Percentiles rank a stretch among this genome's conserved stretches.
Conservation (phyloP, 129 eudicot genomes). For the Escallonia rubra region DNA sequence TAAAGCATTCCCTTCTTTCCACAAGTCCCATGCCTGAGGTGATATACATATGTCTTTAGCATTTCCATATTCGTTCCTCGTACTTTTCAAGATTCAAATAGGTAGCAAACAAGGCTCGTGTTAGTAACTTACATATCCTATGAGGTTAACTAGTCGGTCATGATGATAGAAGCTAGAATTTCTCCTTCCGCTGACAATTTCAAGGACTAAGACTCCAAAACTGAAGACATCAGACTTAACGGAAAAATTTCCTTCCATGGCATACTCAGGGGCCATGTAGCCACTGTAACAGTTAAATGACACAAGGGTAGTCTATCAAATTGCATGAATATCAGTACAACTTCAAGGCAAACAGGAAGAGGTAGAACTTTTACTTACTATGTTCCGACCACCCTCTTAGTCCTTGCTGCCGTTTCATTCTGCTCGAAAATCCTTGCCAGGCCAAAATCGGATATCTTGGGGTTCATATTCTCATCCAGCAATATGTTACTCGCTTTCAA, state of each 20-base stretch:
- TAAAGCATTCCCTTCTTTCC: constrained; percentile 1
- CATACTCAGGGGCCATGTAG: constrained; percentile 42
- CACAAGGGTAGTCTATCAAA: too few relatives aligned
- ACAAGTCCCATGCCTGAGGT: constrained; percentile 30
- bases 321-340: too few relatives aligned
- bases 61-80: background rate
- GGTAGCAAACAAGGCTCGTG: too few relatives aligned
- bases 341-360: too few relatives aligned
- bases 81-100: background rate
- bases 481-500: constrained; percentile 20
- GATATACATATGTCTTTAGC: background rate
- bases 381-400: constrained; percentile 20
- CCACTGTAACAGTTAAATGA: constrained; percentile 10
- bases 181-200: constrained; percentile 31
- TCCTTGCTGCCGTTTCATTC: constrained; percentile 8
- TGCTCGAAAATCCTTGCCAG: constrained; percentile 22
- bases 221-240: constrained; percentile 33
- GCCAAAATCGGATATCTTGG: constrained; percentile 31
- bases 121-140: constrained; percentile 22
- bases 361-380: constrained; percentile 15
- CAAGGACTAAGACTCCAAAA: constrained; percentile 33
- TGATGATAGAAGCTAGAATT: constrained; percentile 19
- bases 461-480: constrained; percentile 19
- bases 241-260: constrained; percentile 27
- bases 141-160: constrained; percentile 25